Percentiles rank a stretch among this genome's conserved stretches.
Conservation (phyloP, 164 flowering plant genomes). For the Kalanchoe fedtschenkoi region DNA sequence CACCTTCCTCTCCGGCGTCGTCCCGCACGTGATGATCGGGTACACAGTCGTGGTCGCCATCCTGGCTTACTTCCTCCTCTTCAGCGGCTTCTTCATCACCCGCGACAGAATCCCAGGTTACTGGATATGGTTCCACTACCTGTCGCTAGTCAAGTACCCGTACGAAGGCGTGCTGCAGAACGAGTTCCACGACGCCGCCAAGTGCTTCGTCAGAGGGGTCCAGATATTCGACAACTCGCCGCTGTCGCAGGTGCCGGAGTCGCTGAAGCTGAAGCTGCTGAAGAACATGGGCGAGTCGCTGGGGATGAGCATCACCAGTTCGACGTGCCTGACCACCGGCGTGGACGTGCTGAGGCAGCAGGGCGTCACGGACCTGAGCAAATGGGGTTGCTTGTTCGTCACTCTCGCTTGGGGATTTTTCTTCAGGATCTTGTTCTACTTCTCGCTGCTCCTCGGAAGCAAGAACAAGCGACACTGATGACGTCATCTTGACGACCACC, state of each 20-base stretch:
- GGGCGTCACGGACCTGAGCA: conserved; percentile 37
- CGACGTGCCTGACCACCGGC: conserved; percentile 18
- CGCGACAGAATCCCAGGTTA: neutral
- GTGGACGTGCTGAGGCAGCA: conserved; percentile 25
- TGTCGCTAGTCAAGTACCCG: conserved; percentile 4
- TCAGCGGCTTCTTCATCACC: conserved; percentile 7
- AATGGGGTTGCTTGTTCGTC: conserved; percentile 39
- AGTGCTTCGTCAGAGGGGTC: conserved; percentile 1
- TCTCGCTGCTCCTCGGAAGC: conserved; percentile 36
- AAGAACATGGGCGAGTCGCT: conserved; percentile 1
- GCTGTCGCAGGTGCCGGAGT: neutral
- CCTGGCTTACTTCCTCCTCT: conserved; percentile 4
- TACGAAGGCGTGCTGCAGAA: conserved; percentile 3
- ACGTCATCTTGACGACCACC: neutral
- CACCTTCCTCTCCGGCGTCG: neutral
- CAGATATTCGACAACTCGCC: conserved; percentile 7
- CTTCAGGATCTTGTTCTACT: conserved; percentile 41
- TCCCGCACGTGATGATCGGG: conserved; percentile 2
- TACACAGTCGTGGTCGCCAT: conserved; percentile 6
- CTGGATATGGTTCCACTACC: conserved; percentile 7
- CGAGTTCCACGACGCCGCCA: neutral
- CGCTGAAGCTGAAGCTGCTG: conserved; percentile 1
- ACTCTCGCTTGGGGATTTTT: conserved; percentile 45
- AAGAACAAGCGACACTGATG: conserved; percentile 32
- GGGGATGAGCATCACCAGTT: neutral